Base-by-base conservation (phyloP, 1,139 yeast genomes). In the Blastobotrys ciferrii region DNA sequence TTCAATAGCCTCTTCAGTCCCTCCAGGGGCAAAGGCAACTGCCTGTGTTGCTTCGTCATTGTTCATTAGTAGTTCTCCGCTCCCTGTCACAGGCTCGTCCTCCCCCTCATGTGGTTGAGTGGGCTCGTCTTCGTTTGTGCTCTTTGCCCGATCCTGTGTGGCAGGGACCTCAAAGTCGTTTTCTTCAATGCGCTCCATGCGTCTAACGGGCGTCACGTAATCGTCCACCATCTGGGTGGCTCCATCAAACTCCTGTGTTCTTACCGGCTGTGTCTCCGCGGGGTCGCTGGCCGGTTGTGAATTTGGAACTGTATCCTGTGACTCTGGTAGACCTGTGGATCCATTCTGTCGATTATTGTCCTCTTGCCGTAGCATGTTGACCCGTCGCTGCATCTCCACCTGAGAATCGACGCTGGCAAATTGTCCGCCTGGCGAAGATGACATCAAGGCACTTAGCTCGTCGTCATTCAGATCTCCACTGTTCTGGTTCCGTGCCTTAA, bases 81-180 rank as follows among this genome's bases (percentile, higher is more conserved):
- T 19, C 18, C 18, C 37, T 14, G n/a, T 17, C 13, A n/a, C 40
- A 17, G 11, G 28, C 28, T 13, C 38, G 13, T 33, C 20, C 4
- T 33, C 38, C 13, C 5, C 7, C 13, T 32, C 35, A 6, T 32
- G 15, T n/a, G n/a, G n/a, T 23, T 5, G 28, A 23, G 28, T 5
- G 28, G 28, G 28, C 19, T 33, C 38, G 17, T 13, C 38, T 14
- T 33, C 20, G 12, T 17, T 19, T 4, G 17, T 28, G 25, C 19
- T 19, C 14, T 19, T 17, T 13, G 17, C n/a, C 14, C 14, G 11
- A 7, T 36, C 40, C 17, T 36, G 40, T 3, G 40, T 36, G 17
- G 40, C 40, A 4, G 40, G 40, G 14, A 36, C 28, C 14, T 36
- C 40, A 36, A 36, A 36, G 28, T 36, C 40, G 14, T 36, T 23